Percentiles rank a stretch among this genome's conserved stretches.
Evolutionary conservation across 2,329 filamentous ascomycete genomes (phyloP).

Genomic region (Arthrocladium fulminans): DNA sequence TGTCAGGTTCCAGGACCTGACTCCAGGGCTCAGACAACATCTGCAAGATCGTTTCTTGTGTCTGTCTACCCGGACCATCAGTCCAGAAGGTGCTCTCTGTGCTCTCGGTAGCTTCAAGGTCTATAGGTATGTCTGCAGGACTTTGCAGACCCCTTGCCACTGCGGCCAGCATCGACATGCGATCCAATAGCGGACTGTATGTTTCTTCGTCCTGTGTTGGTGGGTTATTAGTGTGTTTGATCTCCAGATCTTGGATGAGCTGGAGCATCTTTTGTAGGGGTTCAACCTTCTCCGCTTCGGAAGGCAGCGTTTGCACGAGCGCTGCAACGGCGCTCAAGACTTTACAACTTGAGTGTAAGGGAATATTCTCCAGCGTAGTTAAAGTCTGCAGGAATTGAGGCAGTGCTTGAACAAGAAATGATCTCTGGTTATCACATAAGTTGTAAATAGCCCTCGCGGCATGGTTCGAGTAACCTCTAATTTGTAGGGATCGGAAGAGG

Average conservation of each 20-base stretch:
- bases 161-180: conserved; percentile 27
- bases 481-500: conserved; percentile 36
- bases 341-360: conserved; percentile 16
- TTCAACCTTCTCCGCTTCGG: conserved; percentile 33
- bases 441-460: conserved; percentile 37
- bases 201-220: conserved; percentile 20
- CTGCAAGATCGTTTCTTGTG: conserved; percentile 15
- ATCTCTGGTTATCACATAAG: conserved; percentile 37
- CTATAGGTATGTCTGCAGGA: conserved; percentile 17
- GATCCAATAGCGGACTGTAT: conserved; percentile 19
- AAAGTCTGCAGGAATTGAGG: conserved; percentile 36
- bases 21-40: conserved; percentile 27
- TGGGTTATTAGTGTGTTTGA: conserved; percentile 26
- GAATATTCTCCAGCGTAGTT: conserved; percentile 17
- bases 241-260: conserved; percentile 23
- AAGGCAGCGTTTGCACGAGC: conserved; percentile 33
- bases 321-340: conserved; percentile 38
- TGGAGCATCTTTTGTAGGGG: conserved; percentile 31
- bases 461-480: conserved; percentile 32
- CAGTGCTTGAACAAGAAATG: conserved; percentile 33
- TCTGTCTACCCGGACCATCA: conserved; percentile 12
- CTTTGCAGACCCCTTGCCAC: conserved; percentile 21
- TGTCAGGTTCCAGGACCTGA: conserved; percentile 27
- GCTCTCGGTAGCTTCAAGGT: conserved; percentile 12
- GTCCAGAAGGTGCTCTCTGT: conserved; percentile 15